phyloP scores from a whole-genome alignment of 768 basidiomycete species.

The Tulasnella calospora region DNA sequence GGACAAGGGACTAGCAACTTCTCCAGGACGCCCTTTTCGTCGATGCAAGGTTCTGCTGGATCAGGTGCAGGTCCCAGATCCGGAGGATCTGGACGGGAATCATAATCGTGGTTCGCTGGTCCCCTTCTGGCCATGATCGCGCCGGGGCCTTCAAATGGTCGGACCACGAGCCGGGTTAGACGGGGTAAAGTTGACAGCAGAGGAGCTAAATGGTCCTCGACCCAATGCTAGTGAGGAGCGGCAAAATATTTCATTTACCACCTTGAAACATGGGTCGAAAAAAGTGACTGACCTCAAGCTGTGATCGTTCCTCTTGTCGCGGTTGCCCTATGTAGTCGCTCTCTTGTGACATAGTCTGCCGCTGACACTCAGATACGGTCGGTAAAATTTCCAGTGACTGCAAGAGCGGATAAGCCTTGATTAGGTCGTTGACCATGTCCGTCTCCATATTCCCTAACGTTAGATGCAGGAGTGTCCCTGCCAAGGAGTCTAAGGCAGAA shows the following conservation, averaged over 20 bases:
- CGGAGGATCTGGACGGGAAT: not conserved
- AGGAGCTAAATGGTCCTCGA: not conserved
- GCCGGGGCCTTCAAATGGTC: not conserved
- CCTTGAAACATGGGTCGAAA: not conserved
- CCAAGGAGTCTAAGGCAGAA: not conserved
- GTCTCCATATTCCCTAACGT: not conserved
- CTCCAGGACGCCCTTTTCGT: not conserved
- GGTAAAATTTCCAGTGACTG: not conserved
- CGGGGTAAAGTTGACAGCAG: not conserved
- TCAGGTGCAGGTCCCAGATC: not conserved
- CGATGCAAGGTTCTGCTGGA: not conserved
- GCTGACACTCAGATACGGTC: not conserved
- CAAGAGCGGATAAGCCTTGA: not conserved
- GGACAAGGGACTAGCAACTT: not conserved
- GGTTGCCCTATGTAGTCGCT: not conserved
- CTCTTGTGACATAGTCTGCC: not conserved
- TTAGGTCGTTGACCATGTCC: not conserved
- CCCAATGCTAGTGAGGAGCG: not conserved
- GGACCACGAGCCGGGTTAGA: not conserved
- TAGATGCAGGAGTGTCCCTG: not conserved
- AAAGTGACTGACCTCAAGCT: not conserved
- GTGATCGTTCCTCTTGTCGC: not conserved
- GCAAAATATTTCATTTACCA: not conserved
- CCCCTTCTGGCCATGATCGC: not conserved
- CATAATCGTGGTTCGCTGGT: not conserved